Base-by-base conservation (phyloP, 192 early-diverging fungal genomes). In the Rhizophlyctis rosea region DNA sequence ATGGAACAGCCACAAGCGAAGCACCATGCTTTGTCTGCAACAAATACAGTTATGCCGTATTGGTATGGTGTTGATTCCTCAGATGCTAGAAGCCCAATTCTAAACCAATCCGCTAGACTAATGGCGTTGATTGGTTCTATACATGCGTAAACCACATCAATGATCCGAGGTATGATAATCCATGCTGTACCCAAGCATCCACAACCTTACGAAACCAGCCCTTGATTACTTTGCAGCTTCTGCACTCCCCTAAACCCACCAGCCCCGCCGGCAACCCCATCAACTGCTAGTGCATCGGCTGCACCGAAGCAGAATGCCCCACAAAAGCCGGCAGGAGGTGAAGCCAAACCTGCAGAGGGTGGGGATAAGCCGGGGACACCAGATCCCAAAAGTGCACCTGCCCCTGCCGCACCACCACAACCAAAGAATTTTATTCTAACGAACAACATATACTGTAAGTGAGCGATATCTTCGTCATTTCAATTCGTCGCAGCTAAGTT, bases 81-180 rank as follows among this genome's bases (percentile, higher is more conserved):
- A 7, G 18, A 44, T 44, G 9, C 9, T 44, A 13, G 18, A 44
- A 13, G 7, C 39, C 7, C 39, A 44, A 44, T 44, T 44, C 39
- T 18, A 7, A 13, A 7, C 39, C 18, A 7, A 13, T 44, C 18
- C 39, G 18, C 18, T 44, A 44, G 39, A 44, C 39, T 7, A 44
- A 44, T 18, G 39, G 18, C 18, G 39, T 44, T 13, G 39, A 44
- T 44, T 44, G 39, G 39, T 44, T 44, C 18, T 44, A 44, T 18
- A 44, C 39, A 44, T 44, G 39, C 39, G 39, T 44, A 13, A 44
- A 44, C 39, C 39, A 44, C 39, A 44, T 44, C 39, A 44, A 44
- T 18, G 39, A 44, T 18, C 39, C 7, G 39, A 44, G 39, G 39
- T 44, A 44, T 44, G 18, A 13, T 44, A 44, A 44, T 44, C 39